Conservation (phyloP, 495 filamentous ascomycete species). For the Amorphotheca resinae region DNA sequence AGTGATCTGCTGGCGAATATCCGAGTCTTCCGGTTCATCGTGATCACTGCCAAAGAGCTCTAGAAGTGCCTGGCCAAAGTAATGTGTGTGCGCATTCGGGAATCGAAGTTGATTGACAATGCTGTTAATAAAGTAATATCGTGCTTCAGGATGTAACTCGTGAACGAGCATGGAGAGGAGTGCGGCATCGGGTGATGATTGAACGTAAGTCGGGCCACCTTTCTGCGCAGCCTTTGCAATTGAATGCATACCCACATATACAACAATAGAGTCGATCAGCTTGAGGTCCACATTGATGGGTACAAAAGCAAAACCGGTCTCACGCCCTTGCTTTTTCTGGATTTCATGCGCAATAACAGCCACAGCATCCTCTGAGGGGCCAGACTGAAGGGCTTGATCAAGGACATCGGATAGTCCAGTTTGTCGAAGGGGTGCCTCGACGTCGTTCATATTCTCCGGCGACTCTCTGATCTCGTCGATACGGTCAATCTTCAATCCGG, state of each 20-base stretch:
- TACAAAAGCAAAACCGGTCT: constrained; percentile 48
- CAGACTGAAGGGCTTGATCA: constrained; percentile 49
- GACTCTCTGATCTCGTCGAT: constrained; percentile 62
- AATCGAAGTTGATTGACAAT: constrained; percentile 89
- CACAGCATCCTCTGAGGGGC: constrained; percentile 52
- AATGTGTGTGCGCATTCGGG: constrained; percentile 80
- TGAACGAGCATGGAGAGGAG: constrained; percentile 65
- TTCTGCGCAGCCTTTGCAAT: constrained; percentile 44
- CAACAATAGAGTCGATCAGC: constrained; percentile 68
- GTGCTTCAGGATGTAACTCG: constrained; percentile 59
- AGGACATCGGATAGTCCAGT: constrained; percentile 54
- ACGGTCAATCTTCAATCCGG: constrained; percentile 69
- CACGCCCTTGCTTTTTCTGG: constrained; percentile 36
- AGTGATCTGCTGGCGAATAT: constrained; percentile 81
- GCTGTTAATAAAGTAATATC: constrained; percentile 72
- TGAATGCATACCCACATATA: constrained; percentile 68
- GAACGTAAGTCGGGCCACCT: constrained; percentile 52
- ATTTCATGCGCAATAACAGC: constrained; percentile 58
- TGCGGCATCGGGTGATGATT: constrained; percentile 55
- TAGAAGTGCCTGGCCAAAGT: constrained; percentile 79
- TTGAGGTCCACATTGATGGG: constrained; percentile 54
- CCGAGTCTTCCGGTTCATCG: constrained; percentile 62
- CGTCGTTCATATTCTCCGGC: constrained; percentile 49
- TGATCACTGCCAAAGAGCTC: constrained; percentile 74
- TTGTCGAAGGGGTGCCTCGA: constrained; percentile 42